phyloP scores from a whole-genome alignment of 163 green algal species.

The Chloromonas sp. region DNA sequence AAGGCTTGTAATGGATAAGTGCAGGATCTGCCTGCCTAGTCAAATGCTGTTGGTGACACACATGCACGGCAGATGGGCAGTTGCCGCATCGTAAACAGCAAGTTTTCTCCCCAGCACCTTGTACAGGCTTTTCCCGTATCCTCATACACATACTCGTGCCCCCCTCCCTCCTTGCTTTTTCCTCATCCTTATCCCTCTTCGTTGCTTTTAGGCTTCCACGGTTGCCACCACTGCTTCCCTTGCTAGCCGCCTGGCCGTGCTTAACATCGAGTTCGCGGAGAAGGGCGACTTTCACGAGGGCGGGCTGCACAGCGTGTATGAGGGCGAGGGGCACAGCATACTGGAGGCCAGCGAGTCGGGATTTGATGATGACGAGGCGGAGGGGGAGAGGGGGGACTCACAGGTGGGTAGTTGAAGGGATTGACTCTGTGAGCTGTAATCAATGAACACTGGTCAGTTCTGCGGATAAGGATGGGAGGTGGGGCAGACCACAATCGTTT shows the following conservation, averaged over 20 bases:
- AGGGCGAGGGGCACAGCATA: constrained; percentile 1
- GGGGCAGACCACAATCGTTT: background rate
- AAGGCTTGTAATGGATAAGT: no score
- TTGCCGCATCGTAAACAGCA: no score
- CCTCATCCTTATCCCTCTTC: no score
- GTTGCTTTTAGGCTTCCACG: background rate
- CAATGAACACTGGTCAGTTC: no score
- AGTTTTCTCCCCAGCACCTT: no score
- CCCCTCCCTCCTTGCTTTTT: no score
- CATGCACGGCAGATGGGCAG: no score
- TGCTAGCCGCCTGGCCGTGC: constrained; percentile 24
- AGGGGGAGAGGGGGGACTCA: background rate
- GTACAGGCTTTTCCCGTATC: no score
- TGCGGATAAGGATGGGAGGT: background rate
- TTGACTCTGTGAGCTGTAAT: no score
- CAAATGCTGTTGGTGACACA: no score
- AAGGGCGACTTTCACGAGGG: background rate
- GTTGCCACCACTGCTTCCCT: constrained; percentile 35
- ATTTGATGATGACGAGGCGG: background rate
- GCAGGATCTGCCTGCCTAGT: no score
- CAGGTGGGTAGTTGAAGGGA: background rate
- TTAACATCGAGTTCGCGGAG: constrained; percentile 36
- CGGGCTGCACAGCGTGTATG: background rate
- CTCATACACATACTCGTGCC: no score
- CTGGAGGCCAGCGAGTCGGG: constrained; percentile 35